A percentile compares a stretch with the other conserved stretches of the same genome.
phyloP scores from a whole-genome alignment of 1,284 basidiomycete species.

The Rhizoctonia solani region DNA sequence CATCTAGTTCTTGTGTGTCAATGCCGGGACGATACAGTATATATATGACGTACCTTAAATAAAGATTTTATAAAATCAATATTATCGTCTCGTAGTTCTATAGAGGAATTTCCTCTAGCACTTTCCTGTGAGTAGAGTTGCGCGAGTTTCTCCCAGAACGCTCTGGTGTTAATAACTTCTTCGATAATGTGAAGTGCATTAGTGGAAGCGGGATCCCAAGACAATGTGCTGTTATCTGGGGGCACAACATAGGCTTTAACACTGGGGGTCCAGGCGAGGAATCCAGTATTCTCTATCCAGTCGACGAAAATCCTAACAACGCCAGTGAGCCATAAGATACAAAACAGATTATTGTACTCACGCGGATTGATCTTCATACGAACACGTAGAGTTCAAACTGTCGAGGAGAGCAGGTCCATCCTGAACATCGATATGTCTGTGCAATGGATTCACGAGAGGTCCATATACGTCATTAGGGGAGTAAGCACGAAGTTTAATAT shows the following conservation, averaged over 20 bases:
- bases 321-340: constrained; percentile 43
- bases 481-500: constrained; percentile 82
- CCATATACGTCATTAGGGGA: constrained; percentile 27
- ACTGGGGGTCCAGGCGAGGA: constrained; percentile 78
- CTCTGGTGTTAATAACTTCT: background rate
- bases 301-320: constrained; percentile 65
- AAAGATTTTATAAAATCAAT: constrained; percentile 68
- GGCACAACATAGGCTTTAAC: constrained; percentile 69
- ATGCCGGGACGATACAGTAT: constrained; percentile 32
- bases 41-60: constrained; percentile 50
- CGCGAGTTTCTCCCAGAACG: constrained; percentile 48
- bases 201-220: constrained; percentile 67
- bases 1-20: constrained; percentile 58
- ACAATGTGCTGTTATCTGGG: constrained; percentile 54
- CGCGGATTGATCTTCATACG: constrained; percentile 15
- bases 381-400: constrained; percentile 45
- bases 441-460: constrained; percentile 63
- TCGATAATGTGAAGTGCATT: constrained; percentile 18
- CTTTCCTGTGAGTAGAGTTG: constrained; percentile 75
- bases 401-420: constrained; percentile 56
- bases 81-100: constrained; percentile 69
- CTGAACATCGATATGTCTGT: constrained; percentile 56
- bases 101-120: constrained; percentile 44
- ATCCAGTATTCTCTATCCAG: constrained; percentile 76
- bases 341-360: background rate